Percentiles rank a stretch among this genome's conserved stretches.
Evolutionary conservation across 176 grass and related monocot genomes (phyloP).

Genomic region (Bonia amplexicaulis): DNA sequence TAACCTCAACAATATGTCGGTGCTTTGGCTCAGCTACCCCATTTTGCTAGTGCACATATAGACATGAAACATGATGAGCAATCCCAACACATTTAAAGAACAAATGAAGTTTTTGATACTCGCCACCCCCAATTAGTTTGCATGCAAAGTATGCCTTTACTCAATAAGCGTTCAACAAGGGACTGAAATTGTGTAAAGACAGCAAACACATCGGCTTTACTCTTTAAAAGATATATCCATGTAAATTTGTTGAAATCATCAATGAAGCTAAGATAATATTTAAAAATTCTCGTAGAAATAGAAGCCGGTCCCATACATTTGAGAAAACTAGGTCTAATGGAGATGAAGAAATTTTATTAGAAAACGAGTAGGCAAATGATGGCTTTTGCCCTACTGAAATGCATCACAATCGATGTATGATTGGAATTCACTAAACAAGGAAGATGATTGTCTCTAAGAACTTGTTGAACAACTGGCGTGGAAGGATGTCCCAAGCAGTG

Average conservation of each 20-base stretch:
- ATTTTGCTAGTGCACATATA: neutral
- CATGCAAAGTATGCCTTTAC: neutral
- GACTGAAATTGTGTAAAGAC: neutral
- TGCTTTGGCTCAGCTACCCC: neutral
- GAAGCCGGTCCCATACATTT: neutral
- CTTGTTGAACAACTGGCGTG: neutral
- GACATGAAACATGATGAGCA: neutral
- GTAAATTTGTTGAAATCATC: neutral
- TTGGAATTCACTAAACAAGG: neutral
- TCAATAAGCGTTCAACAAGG: neutral
- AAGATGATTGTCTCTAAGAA: neutral
- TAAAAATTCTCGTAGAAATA: neutral
- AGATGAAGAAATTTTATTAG: neutral
- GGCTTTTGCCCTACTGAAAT: neutral
- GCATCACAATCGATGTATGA: neutral
- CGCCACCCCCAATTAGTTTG: too few relatives aligned
- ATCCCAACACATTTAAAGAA: neutral
- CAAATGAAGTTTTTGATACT: neutral
- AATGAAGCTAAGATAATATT: neutral
- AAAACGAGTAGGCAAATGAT: neutral
- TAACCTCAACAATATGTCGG: neutral
- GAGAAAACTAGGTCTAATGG: neutral
- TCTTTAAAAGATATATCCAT: neutral
- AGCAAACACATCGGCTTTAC: neutral
- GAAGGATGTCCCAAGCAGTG: neutral